Evolutionary conservation across 2,329 filamentous ascomycete species (phyloP), one percentile per base, ranked within the genome.

Genomic region (Botrytis aclada): DNA sequence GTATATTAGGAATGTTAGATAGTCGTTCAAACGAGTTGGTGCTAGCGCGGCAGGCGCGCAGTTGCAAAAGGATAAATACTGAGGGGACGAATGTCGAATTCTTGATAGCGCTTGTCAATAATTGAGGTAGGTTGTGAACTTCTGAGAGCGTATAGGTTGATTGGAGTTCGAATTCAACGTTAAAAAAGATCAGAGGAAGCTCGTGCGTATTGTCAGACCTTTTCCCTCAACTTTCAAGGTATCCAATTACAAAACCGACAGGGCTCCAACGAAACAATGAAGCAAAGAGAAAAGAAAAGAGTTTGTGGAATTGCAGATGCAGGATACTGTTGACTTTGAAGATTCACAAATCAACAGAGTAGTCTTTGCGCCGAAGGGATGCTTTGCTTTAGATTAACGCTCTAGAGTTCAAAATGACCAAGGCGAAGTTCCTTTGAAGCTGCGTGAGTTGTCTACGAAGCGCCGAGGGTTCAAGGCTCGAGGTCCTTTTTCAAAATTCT

Each of bases 371-470:
- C 47, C 65, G 18, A 22, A 25, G 37, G 8, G 34, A 25, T 56
- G 51, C 51, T 56, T 47, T 39, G 34, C 39, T 39, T 63, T 71
- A 20, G 47, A 66, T n/a, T 65, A 51, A 65, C 29, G 43, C 45
- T 67, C 32, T 12, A 1, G 32, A 25, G 43, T 66, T 66, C 56
- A 71, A 64, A 45, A 65, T 12, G 34, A 39, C 18, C 7, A 22
- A 41, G 41, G n/a, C 43, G 16, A 54, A 32, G 37, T 56, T 56
- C 60, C 32, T 34, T 43, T 69, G 32, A 51, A 69, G 70, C 47
- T n/a, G 62, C 34, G 58, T 69, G 71, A 69, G 71, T 72, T 61
- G 71, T 69, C 71, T 72, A 70, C 56, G 71, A 72, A 72, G 71
- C 71, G 71, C 71, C 71, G 71, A 72, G 71, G 70, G 64, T 45